Evolutionary conservation across 495 filamentous ascomycete species (phyloP).

Genomic region (Aspergillus carlsbadensis): DNA sequence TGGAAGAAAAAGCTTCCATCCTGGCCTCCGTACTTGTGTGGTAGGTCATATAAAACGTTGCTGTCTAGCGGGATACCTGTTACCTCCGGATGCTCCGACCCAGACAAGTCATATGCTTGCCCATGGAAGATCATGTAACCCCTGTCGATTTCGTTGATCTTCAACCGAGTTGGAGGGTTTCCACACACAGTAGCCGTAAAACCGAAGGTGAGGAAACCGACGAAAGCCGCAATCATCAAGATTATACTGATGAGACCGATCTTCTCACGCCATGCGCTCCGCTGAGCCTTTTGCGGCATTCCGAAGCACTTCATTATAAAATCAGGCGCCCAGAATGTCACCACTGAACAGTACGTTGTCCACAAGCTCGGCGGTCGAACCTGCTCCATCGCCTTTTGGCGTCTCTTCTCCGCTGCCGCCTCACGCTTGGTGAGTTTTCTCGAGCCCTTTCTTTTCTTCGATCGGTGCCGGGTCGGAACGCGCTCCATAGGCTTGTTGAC

Average conservation of each 20-base stretch:
- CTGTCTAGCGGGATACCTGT: slow-evolving; percentile 64
- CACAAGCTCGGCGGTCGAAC: slow-evolving; percentile 83
- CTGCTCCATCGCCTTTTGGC: slow-evolving; percentile 64
- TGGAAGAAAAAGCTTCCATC: slow-evolving; percentile 98
- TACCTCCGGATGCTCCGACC: slow-evolving; percentile 75
- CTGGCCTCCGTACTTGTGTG: slow-evolving; percentile 73
- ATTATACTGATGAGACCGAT: slow-evolving; percentile 97
- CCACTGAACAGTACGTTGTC: slow-evolving; percentile 89
- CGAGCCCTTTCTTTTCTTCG: slow-evolving; percentile 50
- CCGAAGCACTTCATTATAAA: slow-evolving; percentile 81
- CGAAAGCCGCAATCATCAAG: slow-evolving; percentile 78
- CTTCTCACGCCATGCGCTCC: slow-evolving; percentile 97
- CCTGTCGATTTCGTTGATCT: slow-evolving; percentile 71
- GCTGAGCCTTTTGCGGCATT: slow-evolving; percentile 83
- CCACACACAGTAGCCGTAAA: slow-evolving; percentile 90
- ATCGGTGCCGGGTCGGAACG: slow-evolving; percentile 39
- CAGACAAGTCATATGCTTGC: slow-evolving; percentile 72
- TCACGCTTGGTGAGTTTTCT: slow-evolving; percentile 48
- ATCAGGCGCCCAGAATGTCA: slow-evolving; percentile 95
- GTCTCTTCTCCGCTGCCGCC: slow-evolving; percentile 57
- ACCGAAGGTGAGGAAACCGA: slow-evolving; percentile 96
- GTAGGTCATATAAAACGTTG: slow-evolving; percentile 86
- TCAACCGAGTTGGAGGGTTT: slow-evolving; percentile 62
- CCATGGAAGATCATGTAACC: slow-evolving; percentile 98
- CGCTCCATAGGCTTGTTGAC: slow-evolving; percentile 51